Conservation (phyloP, 306 rosid genomes). For the Citrullus amarus region DNA sequence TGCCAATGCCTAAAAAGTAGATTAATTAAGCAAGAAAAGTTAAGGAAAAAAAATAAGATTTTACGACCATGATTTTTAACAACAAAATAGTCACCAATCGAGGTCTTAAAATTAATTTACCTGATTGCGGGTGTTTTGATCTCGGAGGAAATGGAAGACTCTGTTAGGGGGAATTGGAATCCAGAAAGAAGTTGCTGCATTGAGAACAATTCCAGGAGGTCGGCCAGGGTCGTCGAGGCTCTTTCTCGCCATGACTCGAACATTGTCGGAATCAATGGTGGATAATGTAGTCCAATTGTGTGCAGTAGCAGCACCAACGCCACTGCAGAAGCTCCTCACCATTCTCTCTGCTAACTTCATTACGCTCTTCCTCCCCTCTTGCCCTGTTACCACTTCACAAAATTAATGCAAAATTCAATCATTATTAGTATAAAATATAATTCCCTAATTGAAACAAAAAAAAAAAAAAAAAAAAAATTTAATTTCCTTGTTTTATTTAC, state of each 20-base stretch:
- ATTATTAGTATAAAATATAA: too few species aligned
- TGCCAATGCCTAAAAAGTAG: too few species aligned
- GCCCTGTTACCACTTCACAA: slow-evolving; percentile 54
- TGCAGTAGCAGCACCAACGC: slow-evolving; percentile 80
- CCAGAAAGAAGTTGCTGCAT: slow-evolving; percentile 92
- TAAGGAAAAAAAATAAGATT: too few species aligned
- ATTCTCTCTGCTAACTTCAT: slow-evolving; percentile 27
- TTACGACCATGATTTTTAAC: too few species aligned
- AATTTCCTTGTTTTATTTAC: neutral
- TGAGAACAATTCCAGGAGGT: slow-evolving; percentile 78
- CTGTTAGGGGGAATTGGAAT: slow-evolving; percentile 59
- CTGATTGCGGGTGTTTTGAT: neutral
- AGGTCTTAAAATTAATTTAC: neutral
- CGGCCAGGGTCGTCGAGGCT: slow-evolving; percentile 86
- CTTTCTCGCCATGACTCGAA: slow-evolving; percentile 79
- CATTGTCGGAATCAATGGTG: slow-evolving; percentile 80
- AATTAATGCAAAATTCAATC: neutral
- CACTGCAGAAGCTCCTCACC: slow-evolving; percentile 78
- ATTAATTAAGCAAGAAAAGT: too few species aligned
- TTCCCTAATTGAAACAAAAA: neutral
- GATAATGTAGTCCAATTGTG: slow-evolving; percentile 78
- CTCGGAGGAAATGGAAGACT: slow-evolving; percentile 5
- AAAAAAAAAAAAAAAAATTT: too few species aligned
- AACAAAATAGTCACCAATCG: too few species aligned
- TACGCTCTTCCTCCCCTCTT: slow-evolving; percentile 85